Percentiles rank a stretch among this genome's conserved stretches.
Conservation (phyloP, 495 filamentous ascomycete species). For the Tuber melanosporum region DNA sequence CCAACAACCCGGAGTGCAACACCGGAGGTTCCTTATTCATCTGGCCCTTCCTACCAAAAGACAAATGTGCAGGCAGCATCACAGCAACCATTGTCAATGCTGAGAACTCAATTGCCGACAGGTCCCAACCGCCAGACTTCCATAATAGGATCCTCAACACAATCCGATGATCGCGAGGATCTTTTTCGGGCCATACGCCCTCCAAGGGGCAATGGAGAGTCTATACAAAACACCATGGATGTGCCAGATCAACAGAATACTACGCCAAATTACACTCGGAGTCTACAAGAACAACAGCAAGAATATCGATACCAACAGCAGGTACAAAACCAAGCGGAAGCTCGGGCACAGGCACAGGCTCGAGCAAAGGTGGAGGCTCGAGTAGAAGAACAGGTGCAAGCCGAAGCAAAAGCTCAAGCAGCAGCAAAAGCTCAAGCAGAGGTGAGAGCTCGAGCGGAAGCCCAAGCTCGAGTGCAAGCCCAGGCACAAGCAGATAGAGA, state of each 20-base stretch:
- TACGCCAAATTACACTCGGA: not conserved
- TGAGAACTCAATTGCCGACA: constrained; percentile 1
- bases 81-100: not conserved
- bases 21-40: not conserved
- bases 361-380: constrained; percentile 4
- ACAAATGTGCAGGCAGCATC: constrained; percentile 1
- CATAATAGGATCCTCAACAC: not conserved
- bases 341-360: constrained; percentile 8
- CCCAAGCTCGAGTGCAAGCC: not conserved
- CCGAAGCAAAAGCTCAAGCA: constrained; percentile 1
- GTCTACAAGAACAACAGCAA: not conserved
- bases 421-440: constrained; percentile 10
- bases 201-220: not conserved
- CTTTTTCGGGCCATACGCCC: not conserved
- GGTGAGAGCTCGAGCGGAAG: constrained; percentile 11
- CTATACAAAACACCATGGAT: not conserved
- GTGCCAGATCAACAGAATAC: not conserved
- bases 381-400: constrained; percentile 12
- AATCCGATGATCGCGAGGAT: not conserved
- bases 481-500: not conserved
- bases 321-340: not conserved
- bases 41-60: not conserved
- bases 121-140: not conserved
- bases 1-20: constrained; percentile 1
- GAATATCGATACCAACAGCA: not conserved